These are phyloP conservation scores for Apophysomyces trapeziformis DNA, from an alignment of 371 early-diverging fungal species.

Conservation along the genomic window DNA sequence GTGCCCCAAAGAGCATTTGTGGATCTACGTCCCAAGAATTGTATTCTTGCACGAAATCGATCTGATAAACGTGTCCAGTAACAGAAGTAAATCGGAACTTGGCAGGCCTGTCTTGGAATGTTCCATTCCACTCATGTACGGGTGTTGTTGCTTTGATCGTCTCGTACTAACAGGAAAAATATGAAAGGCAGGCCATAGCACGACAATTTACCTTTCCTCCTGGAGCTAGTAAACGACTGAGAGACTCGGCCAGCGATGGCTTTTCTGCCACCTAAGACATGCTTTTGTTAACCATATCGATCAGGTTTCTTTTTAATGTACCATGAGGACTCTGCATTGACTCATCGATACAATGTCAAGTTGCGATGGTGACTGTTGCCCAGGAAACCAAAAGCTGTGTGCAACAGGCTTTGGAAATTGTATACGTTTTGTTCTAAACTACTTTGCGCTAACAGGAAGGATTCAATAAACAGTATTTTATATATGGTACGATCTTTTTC, in stretches of 20 bases:
- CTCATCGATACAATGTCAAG: constrained; percentile 11
- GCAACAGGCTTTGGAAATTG: too few species aligned
- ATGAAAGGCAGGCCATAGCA: not conserved
- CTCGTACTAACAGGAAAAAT: constrained; percentile 24
- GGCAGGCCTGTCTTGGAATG: constrained; percentile 39
- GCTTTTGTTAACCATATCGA: not conserved
- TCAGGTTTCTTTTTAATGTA: not conserved
- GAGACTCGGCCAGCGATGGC: constrained; percentile 74
- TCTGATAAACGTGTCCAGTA: constrained; percentile 48
- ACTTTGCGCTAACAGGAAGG: too few species aligned
- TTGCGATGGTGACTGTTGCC: not conserved
- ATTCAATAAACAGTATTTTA: too few species aligned
- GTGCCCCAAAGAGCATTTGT: constrained; percentile 43
- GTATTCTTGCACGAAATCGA: constrained; percentile 52
- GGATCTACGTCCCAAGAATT: constrained; percentile 61
- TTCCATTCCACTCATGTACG: constrained; percentile 53
- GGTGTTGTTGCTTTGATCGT: constrained; percentile 44
- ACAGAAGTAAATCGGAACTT: constrained; percentile 52
- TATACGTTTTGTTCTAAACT: too few species aligned
- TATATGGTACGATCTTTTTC: too few species aligned
- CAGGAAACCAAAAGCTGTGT: not conserved
- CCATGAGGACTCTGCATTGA: constrained; percentile 27
- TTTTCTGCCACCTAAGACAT: constrained; percentile 70
- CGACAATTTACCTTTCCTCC: constrained; percentile 37
- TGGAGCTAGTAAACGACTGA: constrained; percentile 59